Conservation (phyloP, 139 green algal species). For the Mesostigma viride region DNA sequence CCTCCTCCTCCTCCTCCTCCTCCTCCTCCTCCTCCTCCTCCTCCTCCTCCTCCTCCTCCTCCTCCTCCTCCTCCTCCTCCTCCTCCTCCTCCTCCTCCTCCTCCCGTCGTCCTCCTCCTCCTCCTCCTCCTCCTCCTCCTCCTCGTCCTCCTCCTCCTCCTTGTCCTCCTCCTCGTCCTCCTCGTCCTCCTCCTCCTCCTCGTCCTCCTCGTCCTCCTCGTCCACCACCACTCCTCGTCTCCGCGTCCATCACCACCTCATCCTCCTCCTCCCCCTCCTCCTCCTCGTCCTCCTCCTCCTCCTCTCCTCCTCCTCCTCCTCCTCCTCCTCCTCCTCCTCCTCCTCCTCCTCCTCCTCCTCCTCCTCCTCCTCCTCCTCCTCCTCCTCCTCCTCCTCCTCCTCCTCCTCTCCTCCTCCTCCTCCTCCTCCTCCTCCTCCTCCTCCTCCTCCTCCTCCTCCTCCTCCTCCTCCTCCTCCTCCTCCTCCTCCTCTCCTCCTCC, state of each 20-base stretch:
- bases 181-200: neutral
- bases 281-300: neutral
- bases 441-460: too few relatives aligned
- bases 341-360: neutral
- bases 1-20: neutral
- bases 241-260: neutral
- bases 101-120: neutral
- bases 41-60: neutral
- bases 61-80: neutral
- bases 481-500: slow-evolving; percentile 1
- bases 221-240: neutral
- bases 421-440: neutral
- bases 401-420: neutral
- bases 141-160: neutral
- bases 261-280: neutral
- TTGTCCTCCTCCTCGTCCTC: neutral
- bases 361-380: neutral
- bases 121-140: slow-evolving; percentile 1
- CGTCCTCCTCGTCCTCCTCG: neutral
- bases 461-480: neutral
- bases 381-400: neutral
- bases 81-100: neutral
- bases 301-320: neutral
- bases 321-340: neutral
- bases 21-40: neutral